Evolutionary conservation across 176 grass and related monocot species (phyloP).

Genomic region (Carex pumila): DNA sequence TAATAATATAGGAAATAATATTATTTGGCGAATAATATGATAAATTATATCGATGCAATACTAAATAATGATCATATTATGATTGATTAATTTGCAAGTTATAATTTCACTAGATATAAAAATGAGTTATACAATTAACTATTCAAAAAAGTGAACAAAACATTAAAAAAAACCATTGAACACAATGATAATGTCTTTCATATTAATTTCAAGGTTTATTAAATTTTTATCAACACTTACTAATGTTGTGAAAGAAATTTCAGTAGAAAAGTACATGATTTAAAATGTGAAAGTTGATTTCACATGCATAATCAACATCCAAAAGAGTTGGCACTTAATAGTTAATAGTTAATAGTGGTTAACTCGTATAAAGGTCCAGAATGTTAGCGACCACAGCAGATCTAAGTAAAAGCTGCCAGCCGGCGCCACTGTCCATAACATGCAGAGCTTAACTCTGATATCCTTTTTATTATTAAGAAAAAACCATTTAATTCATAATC

Average conservation of each 20-base stretch:
- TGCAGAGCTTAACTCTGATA: neutral
- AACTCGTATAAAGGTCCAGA: neutral
- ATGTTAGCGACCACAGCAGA: neutral
- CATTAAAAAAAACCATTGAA: neutral
- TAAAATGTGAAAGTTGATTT: neutral
- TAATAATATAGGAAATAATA: too few relatives aligned
- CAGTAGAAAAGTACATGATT: neutral
- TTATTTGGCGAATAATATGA: too few relatives aligned
- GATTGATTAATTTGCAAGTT: too few relatives aligned
- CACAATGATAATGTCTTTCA: too few relatives aligned
- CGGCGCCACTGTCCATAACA: conserved; percentile 6
- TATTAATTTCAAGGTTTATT: neutral
- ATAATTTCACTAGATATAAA: neutral
- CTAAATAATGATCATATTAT: too few relatives aligned
- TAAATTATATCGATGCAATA: too few relatives aligned
- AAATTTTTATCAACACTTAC: neutral
- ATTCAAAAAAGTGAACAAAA: too few relatives aligned
- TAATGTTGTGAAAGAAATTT: neutral
- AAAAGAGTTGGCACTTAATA: neutral
- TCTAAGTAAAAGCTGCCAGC: neutral
- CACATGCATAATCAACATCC: neutral
- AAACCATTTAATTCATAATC: neutral
- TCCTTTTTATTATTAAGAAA: neutral
- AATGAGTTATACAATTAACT: neutral
- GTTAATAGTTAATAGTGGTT: too few relatives aligned